Evolutionary conservation across 2,329 filamentous ascomycete species (phyloP), one percentile per base, ranked within the genome.

Genomic region (Cercospora sojina): DNA sequence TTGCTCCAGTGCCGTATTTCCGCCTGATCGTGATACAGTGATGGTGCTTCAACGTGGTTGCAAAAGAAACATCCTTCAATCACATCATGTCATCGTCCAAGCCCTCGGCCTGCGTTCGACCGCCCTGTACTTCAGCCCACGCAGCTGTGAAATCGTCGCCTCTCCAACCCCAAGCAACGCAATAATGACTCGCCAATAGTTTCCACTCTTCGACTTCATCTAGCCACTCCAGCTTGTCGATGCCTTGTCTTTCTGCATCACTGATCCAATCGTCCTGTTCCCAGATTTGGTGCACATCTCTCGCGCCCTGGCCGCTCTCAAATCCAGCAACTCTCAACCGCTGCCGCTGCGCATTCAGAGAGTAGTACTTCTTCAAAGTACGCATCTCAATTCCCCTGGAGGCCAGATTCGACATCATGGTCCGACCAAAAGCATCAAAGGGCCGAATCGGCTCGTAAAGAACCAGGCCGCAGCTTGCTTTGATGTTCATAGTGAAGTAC

Each of bases 191-290:
- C 0, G 93, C 91, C 72, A 99, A 79, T 72, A 99, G 79, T 74
- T 90, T 85, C 90, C 95, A 96, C 80, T 99, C 95, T 79, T 99
- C 95, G 25, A 97, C 85, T 79, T 99, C 95, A 80, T 99, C 95
- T 69, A 99, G 79, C 74, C 95, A 93, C 78, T 99, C 93, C 27
- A 97, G 77, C 10, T 81, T 79, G 70, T 93, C 90, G 1, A 98
- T 87, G 57, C 93, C 83, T 74, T 91, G 89, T 79, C 92, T 93
- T 79, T 98, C 94, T 2, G 82, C 81, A 0, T 83, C 76, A 0
- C 77, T 75, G 3, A 96, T 83, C 93, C 94, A 98, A 1, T 80
- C 80, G 60, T 90, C 85, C 89, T 91, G 65, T 41, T 69, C 59
- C 70, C 74, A 97, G 41, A 97, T 86, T n/a, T 85, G 85, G 70